Percentiles rank a stretch among this genome's conserved stretches.
Evolutionary conservation across 2,329 filamentous ascomycete genomes (phyloP).

Genomic region (Neonectria magnoliae): DNA sequence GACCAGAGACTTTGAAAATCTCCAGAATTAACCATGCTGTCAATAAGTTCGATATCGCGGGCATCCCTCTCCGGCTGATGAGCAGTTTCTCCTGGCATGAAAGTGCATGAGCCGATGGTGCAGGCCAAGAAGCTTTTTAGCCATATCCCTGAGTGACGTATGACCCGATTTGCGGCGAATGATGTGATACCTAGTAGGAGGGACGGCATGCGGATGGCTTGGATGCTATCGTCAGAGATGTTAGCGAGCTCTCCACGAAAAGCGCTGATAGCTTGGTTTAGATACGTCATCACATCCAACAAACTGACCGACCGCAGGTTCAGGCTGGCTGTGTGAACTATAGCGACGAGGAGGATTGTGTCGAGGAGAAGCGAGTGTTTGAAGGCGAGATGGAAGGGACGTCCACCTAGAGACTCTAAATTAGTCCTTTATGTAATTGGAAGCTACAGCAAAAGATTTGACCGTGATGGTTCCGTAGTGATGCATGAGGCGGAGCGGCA

Average conservation of each 20-base stretch:
- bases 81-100: background rate
- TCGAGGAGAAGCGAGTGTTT: slow-evolving; percentile 3
- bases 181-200: background rate
- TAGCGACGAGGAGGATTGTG: slow-evolving; percentile 8
- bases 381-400: slow-evolving; percentile 2
- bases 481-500: slow-evolving; percentile 10
- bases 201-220: slow-evolving; percentile 1
- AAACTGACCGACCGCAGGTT: background rate
- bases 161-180: slow-evolving; percentile 5
- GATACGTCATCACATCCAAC: background rate
- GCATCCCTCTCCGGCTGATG: no score
- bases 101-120: background rate
- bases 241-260: background rate
- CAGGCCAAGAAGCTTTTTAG: slow-evolving; percentile 8
- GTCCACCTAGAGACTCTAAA: slow-evolving; percentile 3
- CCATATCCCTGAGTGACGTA: slow-evolving; percentile 2
- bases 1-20: no score
- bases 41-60: no score
- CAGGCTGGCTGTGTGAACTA: background rate
- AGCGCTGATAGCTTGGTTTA: slow-evolving; percentile 6
- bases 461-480: background rate
- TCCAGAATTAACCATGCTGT: no score
- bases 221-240: background rate
- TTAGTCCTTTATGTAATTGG: background rate
- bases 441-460: slow-evolving; percentile 4